phyloP scores from a whole-genome alignment of 176 grass and related monocot genomes.

The Calamus simplicifolius region DNA sequence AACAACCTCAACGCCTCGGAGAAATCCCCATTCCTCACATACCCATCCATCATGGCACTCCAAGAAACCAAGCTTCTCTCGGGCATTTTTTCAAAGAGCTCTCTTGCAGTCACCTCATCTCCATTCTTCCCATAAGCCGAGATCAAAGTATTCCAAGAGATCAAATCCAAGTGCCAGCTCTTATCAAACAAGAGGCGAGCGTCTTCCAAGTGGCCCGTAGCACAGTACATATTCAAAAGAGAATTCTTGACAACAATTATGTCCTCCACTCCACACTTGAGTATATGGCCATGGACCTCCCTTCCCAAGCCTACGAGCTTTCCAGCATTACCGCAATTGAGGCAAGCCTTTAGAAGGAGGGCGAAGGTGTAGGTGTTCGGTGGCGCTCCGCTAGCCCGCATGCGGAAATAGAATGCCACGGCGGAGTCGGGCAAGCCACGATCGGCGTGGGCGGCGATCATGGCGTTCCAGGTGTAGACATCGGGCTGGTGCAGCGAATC shows the following conservation, averaged over 20 bases:
- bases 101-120: constrained; percentile 16
- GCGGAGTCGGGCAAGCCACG: constrained; percentile 21
- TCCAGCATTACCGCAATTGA: constrained; percentile 1
- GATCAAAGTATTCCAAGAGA: constrained; percentile 63
- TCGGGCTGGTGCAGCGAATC: constrained; percentile 1
- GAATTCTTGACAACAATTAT: constrained; percentile 53
- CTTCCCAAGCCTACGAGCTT: constrained; percentile 6
- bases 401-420: constrained; percentile 41
- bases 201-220: constrained; percentile 19
- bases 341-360: constrained; percentile 29
- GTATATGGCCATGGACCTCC: constrained; percentile 36
- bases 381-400: constrained; percentile 27
- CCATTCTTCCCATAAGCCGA: constrained; percentile 38
- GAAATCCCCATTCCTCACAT: constrained; percentile 24
- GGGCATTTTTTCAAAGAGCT: constrained; percentile 50
- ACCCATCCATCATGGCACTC: constrained; percentile 45
- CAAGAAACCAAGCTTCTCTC: constrained; percentile 41
- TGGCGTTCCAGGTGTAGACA: constrained; percentile 11
- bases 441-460: constrained; percentile 27
- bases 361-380: constrained; percentile 45
- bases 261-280: constrained; percentile 41
- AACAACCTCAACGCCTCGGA: constrained; percentile 31
- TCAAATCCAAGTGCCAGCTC: constrained; percentile 15
- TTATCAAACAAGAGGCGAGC: constrained; percentile 43
- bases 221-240: constrained; percentile 48